These are phyloP conservation scores for Suillus clintonianus DNA, from an alignment of 768 basidiomycete species.

Conservation along the genomic window DNA sequence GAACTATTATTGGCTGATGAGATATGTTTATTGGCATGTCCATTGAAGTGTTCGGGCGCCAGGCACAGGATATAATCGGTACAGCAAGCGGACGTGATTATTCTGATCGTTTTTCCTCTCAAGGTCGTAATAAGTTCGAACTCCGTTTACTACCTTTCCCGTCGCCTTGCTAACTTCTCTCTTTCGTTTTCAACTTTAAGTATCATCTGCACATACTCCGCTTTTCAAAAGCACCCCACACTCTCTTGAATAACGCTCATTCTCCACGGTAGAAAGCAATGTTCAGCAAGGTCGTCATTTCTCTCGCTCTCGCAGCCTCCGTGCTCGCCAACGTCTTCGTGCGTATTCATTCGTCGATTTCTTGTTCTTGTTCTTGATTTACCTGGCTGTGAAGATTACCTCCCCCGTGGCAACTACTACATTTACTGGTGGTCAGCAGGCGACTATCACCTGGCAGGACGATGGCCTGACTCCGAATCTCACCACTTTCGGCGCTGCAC, in stretches of 20 bases:
- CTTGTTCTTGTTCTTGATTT: neutral
- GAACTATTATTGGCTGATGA: neutral
- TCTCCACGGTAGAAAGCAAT: slow-evolving; percentile 38
- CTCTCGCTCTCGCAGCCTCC: slow-evolving; percentile 54
- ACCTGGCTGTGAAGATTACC: slow-evolving; percentile 49
- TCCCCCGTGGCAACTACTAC: slow-evolving; percentile 47
- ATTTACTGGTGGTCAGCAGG: slow-evolving; percentile 50
- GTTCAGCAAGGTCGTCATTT: slow-evolving; percentile 50
- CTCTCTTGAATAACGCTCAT: slow-evolving; percentile 19
- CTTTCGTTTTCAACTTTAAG: neutral
- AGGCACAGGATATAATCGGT: neutral
- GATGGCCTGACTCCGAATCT: slow-evolving; percentile 49
- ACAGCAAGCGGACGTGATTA: neutral
- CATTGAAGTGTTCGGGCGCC: neutral
- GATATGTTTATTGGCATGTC: neutral
- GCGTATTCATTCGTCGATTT: slow-evolving; percentile 14
- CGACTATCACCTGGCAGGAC: slow-evolving; percentile 63
- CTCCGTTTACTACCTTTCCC: slow-evolving; percentile 26
- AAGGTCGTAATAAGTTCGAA: slow-evolving; percentile 24
- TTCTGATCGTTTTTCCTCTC: neutral
- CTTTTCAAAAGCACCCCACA: slow-evolving; percentile 20
- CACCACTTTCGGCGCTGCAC: slow-evolving; percentile 48
- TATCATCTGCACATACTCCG: neutral
- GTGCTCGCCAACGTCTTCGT: slow-evolving; percentile 62
- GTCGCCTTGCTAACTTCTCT: neutral